Conservation (phyloP, 768 basidiomycete species). For the Tulasnella calospora region DNA sequence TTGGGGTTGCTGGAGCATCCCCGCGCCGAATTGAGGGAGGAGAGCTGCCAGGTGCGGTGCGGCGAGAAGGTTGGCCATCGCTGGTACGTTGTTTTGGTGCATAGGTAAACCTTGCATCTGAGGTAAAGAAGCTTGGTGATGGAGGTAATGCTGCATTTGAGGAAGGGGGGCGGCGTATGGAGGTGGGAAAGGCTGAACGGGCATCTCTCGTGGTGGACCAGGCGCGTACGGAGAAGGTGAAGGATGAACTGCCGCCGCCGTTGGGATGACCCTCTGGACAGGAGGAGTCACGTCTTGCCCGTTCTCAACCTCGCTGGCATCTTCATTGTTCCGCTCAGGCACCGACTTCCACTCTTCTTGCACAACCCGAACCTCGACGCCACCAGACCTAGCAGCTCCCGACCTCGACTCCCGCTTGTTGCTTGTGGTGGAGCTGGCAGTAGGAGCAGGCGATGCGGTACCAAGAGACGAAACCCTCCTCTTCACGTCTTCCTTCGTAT, state of each 20-base stretch:
- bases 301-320: background rate
- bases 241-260: background rate
- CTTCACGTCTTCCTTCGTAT: constrained; percentile 7
- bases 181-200: background rate
- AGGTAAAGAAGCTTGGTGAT: background rate
- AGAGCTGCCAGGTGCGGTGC: background rate
- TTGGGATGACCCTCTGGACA: background rate
- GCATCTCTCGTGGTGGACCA: background rate
- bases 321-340: background rate
- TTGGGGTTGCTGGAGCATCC: background rate
- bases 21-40: background rate
- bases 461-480: background rate
- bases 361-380: background rate
- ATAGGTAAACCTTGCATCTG: background rate
- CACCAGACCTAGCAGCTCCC: background rate
- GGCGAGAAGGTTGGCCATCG: background rate
- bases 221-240: background rate
- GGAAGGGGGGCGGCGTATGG: background rate
- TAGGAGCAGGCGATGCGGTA: background rate
- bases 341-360: background rate
- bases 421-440: background rate
- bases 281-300: background rate
- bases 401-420: background rate
- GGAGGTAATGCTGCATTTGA: background rate
- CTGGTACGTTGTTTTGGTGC: background rate